These are phyloP conservation scores for Phytophthora agathidicida DNA, from an alignment of 352 stramenopile species.

Conservation along the genomic window DNA sequence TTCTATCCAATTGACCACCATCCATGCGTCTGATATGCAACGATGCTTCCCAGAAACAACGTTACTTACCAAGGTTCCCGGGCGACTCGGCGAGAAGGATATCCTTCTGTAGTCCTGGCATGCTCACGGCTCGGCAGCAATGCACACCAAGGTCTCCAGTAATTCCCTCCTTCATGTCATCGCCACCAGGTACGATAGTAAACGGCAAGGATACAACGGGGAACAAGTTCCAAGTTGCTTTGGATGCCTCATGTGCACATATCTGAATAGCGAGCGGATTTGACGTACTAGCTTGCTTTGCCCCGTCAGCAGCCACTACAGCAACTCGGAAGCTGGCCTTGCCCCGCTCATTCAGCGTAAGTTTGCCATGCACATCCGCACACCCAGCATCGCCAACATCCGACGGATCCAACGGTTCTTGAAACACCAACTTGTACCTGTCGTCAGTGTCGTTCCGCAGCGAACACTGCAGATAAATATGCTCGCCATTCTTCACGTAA, in stretches of 20 bases:
- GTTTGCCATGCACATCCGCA: constrained; percentile 28
- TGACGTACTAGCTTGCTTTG: background rate
- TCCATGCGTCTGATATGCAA: background rate
- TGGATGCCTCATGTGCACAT: constrained; percentile 38
- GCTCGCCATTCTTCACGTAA: constrained; percentile 45
- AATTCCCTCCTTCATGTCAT: constrained; percentile 20
- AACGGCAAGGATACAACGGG: constrained; percentile 75
- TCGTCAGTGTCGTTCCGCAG: constrained; percentile 43
- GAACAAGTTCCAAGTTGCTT: constrained; percentile 57
- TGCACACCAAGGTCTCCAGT: constrained; percentile 60
- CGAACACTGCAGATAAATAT: constrained; percentile 54
- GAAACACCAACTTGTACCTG: constrained; percentile 36
- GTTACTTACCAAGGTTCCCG: constrained; percentile 59
- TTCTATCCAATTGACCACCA: background rate
- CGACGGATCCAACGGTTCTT: constrained; percentile 21
- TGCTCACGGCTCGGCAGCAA: constrained; percentile 68
- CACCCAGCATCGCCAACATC: constrained; percentile 15
- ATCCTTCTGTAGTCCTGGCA: constrained; percentile 53
- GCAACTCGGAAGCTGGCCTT: constrained; percentile 60
- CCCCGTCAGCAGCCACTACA: constrained; percentile 17
- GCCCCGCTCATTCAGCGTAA: constrained; percentile 66
- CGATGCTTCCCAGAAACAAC: constrained; percentile 1
- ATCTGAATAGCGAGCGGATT: constrained; percentile 49
- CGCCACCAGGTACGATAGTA: constrained; percentile 21
- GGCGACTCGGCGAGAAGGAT: constrained; percentile 80